Base-by-base conservation (phyloP, 148 eudicot genomes). In the Rhododendron mucronatum region DNA sequence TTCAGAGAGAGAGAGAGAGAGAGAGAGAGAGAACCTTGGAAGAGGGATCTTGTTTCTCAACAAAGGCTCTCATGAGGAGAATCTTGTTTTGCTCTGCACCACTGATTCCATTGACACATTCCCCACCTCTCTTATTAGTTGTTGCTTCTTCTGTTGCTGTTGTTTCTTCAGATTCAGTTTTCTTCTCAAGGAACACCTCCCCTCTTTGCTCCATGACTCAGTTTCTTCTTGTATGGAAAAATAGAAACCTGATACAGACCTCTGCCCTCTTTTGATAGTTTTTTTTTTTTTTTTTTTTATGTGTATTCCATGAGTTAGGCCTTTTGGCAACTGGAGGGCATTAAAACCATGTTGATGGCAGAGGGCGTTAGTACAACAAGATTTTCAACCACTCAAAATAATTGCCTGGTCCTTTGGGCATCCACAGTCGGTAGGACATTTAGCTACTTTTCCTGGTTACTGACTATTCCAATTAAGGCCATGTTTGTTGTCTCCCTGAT, bases 1-100 rank as follows among this genome's bases (percentile, higher is more conserved):
- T 47, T 39, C 41, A 0, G 41, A 39, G 35, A 35, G 35, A 35
- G 35, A 35, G 35, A 47, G 55, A 18, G 11, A 39, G 47, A 50
- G 33, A 35, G n/a, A 44, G 59, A 50, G 67, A 80, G 57, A 48
- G 44, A 14, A 94, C 98, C 94, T 94, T 92, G 83, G 90, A 83
- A 71, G 94, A 87, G 18, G 98, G 95, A 87, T 93, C 98, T 71
- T 87, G 89, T 48, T 74, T 85, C 81, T 94, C 91, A 47, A 94
- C 92, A 78, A 57, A 81, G 86, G 92, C 88, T 87, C 96, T 89
- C 93, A 93, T 85, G 65, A 88, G 93, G 10, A 76, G 48, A 45
- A 95, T 37, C 84, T 84, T 95, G 12, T 88, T 88, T 30, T 78
- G 90, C 85, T 93, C 95, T 37, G 81, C 85, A 35, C 85, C 65